Conservation (phyloP, 306 rosid genomes). For the Prunus campanulata region DNA sequence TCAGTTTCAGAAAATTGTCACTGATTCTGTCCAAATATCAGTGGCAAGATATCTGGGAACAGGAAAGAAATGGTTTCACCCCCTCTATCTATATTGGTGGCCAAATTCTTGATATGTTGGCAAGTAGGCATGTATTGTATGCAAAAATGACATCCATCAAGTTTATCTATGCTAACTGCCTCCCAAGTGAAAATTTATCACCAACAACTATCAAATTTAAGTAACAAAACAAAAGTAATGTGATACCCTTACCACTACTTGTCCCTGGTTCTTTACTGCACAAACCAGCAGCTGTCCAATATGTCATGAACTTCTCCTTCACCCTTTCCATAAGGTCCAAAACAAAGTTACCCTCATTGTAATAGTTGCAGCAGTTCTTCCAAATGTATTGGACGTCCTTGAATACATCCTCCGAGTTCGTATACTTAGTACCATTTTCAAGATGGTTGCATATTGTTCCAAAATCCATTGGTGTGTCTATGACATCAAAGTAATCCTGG, state of each 20-base stretch:
- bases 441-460: conserved; percentile 67
- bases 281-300: conserved; percentile 62
- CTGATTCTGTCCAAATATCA: no score
- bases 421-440: conserved; percentile 53
- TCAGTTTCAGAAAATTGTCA: no score
- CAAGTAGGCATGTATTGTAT: neutral
- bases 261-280: conserved; percentile 42
- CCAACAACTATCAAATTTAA: neutral
- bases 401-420: conserved; percentile 54
- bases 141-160: neutral
- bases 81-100: no score
- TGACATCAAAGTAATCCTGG: conserved; percentile 74
- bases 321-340: conserved; percentile 72
- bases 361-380: conserved; percentile 62
- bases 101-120: no score
- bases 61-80: no score
- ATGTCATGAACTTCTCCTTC: conserved; percentile 65
- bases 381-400: conserved; percentile 64
- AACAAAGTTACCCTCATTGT: conserved; percentile 65
- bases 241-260: conserved; percentile 37
- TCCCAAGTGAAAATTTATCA: neutral
- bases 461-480: conserved; percentile 69
- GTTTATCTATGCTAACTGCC: neutral
- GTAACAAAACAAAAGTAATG: neutral
- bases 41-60: no score